A percentile compares a stretch with the other conserved stretches of the same genome.
These are phyloP conservation scores for Colletotrichum sp. DNA, from an alignment of 2,329 filamentous ascomycete species.

Conservation along the genomic window DNA sequence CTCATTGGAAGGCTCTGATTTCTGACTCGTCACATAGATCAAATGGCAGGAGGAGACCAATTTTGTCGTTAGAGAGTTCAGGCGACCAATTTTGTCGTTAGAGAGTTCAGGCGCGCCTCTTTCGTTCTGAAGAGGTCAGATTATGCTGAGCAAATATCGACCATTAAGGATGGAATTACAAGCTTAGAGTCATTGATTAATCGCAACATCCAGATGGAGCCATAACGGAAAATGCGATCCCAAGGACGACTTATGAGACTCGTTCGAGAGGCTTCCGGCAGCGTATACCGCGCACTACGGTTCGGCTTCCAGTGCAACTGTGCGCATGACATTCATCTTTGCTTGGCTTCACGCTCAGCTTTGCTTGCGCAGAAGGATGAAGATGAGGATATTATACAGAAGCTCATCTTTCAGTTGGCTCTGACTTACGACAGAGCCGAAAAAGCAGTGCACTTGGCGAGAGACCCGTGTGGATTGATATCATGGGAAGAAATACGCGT, in stretches of 20 bases:
- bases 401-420: not conserved
- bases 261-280: conserved; percentile 23
- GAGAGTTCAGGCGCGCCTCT: conserved; percentile 8
- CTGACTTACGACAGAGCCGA: not conserved
- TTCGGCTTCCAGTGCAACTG: not conserved
- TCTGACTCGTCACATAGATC: no score
- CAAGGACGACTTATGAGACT: conserved; percentile 24
- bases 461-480: accelerated
- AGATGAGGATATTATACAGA: conserved; percentile 22
- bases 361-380: conserved; percentile 14
- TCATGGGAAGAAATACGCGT: accelerated
- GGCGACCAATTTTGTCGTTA: not conserved
- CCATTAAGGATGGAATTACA: conserved; percentile 24
- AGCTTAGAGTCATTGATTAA: conserved; percentile 25
- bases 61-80: not conserved
- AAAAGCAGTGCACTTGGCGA: not conserved
- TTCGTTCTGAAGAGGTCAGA: conserved; percentile 18
- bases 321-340: conserved; percentile 24
- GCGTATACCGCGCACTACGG: conserved; percentile 18
- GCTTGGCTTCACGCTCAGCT: conserved; percentile 10
- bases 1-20: no score
- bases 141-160: conserved; percentile 8
- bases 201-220: conserved; percentile 25
- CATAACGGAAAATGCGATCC: conserved; percentile 17
- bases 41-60: no score